These are phyloP conservation scores for Sarcocystis neurona DNA, from an alignment of 169 alveolate genomes.

Conservation along the genomic window DNA sequence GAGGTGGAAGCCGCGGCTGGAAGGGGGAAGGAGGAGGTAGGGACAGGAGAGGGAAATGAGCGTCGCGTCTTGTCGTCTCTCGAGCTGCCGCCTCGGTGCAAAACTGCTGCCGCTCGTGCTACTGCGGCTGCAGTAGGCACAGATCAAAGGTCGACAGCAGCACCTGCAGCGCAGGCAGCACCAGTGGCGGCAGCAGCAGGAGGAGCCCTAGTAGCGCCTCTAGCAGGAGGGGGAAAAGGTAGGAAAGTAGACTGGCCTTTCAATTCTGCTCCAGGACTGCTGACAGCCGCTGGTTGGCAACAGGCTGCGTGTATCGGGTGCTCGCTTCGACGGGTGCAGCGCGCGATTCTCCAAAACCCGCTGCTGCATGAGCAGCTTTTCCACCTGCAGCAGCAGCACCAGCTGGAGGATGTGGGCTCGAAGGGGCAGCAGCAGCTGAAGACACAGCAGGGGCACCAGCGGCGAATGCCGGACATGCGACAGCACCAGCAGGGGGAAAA, in stretches of 20 bases:
- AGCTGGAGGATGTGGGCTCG: background rate
- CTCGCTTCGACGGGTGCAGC: conserved; percentile 13
- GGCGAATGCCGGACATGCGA: conserved; percentile 11
- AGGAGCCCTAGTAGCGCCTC: background rate
- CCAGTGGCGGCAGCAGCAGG: background rate
- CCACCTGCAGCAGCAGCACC: background rate
- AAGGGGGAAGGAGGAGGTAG: background rate
- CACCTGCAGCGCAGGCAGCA: background rate
- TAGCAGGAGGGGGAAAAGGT: background rate
- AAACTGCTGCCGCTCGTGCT: background rate
- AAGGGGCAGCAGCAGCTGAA: background rate
- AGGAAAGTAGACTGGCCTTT: background rate
- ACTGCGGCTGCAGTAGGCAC: background rate
- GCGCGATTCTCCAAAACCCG: background rate
- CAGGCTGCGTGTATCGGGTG: conserved; percentile 37
- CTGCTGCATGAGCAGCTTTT: background rate
- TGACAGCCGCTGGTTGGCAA: conserved; percentile 28
- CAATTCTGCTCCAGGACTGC: conserved; percentile 19
- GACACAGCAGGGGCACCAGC: background rate
- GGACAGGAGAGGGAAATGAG: background rate
- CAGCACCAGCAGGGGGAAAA: conserved; percentile 17
- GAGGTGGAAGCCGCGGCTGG: background rate
- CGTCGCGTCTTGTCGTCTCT: too few relatives aligned
- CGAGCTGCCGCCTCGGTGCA: too few relatives aligned
- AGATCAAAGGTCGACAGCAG: background rate